Evolutionary conservation across 2,329 filamentous ascomycete genomes (phyloP).

Genomic region (Neofusicoccum umdonicola): DNA sequence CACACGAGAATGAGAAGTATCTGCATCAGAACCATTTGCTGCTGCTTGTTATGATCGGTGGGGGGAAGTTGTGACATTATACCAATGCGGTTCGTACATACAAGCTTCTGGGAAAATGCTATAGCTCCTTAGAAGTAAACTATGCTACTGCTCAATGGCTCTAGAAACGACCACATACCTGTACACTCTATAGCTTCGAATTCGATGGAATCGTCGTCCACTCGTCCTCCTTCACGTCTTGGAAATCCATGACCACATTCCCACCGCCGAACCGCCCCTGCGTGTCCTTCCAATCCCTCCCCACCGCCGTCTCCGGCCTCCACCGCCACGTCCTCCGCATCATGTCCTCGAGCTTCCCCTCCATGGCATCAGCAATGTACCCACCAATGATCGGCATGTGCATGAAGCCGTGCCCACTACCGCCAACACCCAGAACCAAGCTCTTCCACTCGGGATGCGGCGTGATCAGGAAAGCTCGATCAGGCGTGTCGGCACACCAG

Average conservation of each 20-base stretch:
- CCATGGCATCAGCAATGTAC: slow-evolving; percentile 50
- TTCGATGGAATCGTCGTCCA: slow-evolving; percentile 25
- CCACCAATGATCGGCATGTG: slow-evolving; percentile 52
- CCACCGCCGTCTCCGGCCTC: slow-evolving; percentile 49
- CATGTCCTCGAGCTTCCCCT: slow-evolving; percentile 43
- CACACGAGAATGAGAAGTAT: too few relatives aligned
- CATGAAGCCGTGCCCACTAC: slow-evolving; percentile 55
- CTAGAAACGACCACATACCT: neutral
- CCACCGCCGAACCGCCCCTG: slow-evolving; percentile 50
- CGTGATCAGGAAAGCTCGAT: slow-evolving; percentile 54
- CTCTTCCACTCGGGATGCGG: slow-evolving; percentile 45
- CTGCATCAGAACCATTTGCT: too few relatives aligned
- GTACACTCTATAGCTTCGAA: neutral
- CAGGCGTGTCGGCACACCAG: slow-evolving; percentile 58
- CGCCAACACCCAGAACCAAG: slow-evolving; percentile 51
- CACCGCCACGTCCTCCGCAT: slow-evolving; percentile 48
- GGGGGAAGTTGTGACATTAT: too few relatives aligned
- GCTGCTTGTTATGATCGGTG: too few relatives aligned
- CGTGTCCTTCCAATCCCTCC: slow-evolving; percentile 48
- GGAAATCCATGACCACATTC: slow-evolving; percentile 50
- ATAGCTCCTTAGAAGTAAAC: too few relatives aligned
- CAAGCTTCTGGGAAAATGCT: too few relatives aligned
- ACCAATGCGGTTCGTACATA: too few relatives aligned
- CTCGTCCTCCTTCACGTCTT: slow-evolving; percentile 25
- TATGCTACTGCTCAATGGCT: too few relatives aligned